phyloP scores from a whole-genome alignment of 75 land plant genomes.

The Selaginella moellendorffii region DNA sequence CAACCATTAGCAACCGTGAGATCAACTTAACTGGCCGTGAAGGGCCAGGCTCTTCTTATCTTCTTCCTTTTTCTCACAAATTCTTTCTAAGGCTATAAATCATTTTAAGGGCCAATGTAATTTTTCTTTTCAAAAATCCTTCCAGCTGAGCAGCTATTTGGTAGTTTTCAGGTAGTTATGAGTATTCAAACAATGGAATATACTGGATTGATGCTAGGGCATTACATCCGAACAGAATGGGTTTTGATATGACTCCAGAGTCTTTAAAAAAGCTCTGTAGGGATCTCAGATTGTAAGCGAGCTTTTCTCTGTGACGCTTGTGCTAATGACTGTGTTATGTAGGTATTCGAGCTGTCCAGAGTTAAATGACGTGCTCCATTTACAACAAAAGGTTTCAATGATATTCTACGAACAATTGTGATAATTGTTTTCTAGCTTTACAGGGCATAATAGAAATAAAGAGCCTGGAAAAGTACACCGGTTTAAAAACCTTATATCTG shows the following conservation, averaged over 20 bases:
- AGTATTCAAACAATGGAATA: too few species aligned
- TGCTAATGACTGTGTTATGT: neutral
- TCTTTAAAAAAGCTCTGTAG: constrained; percentile 26
- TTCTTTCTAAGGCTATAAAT: too few species aligned
- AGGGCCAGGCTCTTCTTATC: too few species aligned
- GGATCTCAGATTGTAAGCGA: constrained; percentile 18
- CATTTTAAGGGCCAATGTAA: too few species aligned
- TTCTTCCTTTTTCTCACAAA: too few species aligned
- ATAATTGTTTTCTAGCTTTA: neutral
- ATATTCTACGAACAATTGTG: neutral
- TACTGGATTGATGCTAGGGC: too few species aligned
- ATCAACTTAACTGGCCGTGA: too few species aligned
- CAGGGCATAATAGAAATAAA: constrained; percentile 28
- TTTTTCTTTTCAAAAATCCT: too few species aligned
- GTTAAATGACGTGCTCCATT: constrained; percentile 25
- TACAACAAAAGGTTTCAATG: constrained; percentile 25
- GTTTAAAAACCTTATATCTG: constrained; percentile 21
- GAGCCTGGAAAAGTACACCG: constrained; percentile 20
- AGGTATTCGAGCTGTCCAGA: constrained; percentile 32
- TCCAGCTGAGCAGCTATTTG: too few species aligned
- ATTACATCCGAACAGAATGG: constrained; percentile 8
- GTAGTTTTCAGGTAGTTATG: too few species aligned
- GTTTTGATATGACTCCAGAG: constrained; percentile 24
- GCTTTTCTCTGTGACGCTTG: neutral
- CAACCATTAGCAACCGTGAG: too few species aligned